Evolutionary conservation across 192 early-diverging fungal species (phyloP), one percentile per base, ranked within the genome.

Genomic region (Umbelopsis sp.): DNA sequence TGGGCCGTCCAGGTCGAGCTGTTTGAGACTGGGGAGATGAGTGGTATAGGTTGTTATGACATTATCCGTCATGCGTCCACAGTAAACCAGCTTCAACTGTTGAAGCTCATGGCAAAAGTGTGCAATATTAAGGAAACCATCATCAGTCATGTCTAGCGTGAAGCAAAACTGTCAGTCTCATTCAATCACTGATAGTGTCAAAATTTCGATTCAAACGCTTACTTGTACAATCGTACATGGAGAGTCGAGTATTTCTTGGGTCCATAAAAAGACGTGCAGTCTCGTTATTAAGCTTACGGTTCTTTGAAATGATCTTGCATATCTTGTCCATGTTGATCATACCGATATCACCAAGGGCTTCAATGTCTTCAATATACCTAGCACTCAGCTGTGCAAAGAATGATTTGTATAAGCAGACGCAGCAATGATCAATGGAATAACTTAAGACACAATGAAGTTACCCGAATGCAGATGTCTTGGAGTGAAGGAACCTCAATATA

Each of bases 271-370:
- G 78, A 16, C 82, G 72, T 33, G 94, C 47, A 4, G 88, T 94
- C 2, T 81, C 70, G 27, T 79, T 75, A 41, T 85, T 87, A 64
- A 97, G 74, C 23, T 85, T 72, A 1, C 95, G 89, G 77, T 89
- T 85, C n/a, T 89, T 86, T 70, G 87, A 78, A 46, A 97, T 90
- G 64, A 97, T 93, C 49, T 84, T 90, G 67, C 89, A 87, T 27
- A 97, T 87, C 68, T 85, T 83, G 67, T 87, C 81, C 81, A 93
- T 82, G 72, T 87, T 91, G 27, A 84, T 64, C 2, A 77, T 79
- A 12, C 90, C 78, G 30, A 97, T 91, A 71, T 92, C 91, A n/a
- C 95, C 95, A 80, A 97, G 88, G 18, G 86, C 85, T 55, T 95
- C 93, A 0, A 97, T 90, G 71, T 86, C 86, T 61, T 95, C 91